Evolutionary conservation across 148 eudicot genomes (phyloP).

Genomic region (Fagopyrum esculentum): DNA sequence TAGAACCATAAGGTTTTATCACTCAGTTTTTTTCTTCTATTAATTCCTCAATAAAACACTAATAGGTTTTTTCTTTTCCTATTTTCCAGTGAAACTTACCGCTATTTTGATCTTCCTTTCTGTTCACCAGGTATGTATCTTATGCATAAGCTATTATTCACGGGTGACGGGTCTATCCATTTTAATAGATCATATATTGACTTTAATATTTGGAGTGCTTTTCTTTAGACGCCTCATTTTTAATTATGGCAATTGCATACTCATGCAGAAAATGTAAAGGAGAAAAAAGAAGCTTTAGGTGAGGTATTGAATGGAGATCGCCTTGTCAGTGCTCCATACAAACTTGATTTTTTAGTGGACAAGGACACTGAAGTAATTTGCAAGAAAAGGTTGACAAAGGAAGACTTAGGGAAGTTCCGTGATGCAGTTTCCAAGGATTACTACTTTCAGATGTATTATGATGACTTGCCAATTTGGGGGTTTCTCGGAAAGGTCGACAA

Average conservation of each 20-base stretch:
- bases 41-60: neutral
- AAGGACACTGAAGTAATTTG: slow-evolving; percentile 13
- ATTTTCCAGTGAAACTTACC: slow-evolving; percentile 14
- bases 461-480: slow-evolving; percentile 21
- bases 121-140: slow-evolving; percentile 15
- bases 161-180: neutral
- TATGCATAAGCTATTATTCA: neutral
- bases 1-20: neutral
- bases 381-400: slow-evolving; percentile 13
- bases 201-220: slow-evolving; percentile 3
- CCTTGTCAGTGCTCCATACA: slow-evolving; percentile 17
- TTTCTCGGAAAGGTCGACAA: slow-evolving; percentile 17
- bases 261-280: slow-evolving; percentile 11
- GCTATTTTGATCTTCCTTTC: slow-evolving; percentile 15
- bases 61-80: neutral
- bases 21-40: neutral
- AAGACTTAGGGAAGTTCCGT: slow-evolving; percentile 10
- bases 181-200: neutral
- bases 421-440: slow-evolving; percentile 17
- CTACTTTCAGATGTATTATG: slow-evolving; percentile 17
- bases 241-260: neutral
- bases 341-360: slow-evolving; percentile 13
- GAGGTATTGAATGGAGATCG: slow-evolving; percentile 18
- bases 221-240: neutral
- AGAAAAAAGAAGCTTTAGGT: slow-evolving; percentile 18